Conservation (phyloP, 495 filamentous ascomycete genomes). For the Tuber microsphaerosporum region DNA sequence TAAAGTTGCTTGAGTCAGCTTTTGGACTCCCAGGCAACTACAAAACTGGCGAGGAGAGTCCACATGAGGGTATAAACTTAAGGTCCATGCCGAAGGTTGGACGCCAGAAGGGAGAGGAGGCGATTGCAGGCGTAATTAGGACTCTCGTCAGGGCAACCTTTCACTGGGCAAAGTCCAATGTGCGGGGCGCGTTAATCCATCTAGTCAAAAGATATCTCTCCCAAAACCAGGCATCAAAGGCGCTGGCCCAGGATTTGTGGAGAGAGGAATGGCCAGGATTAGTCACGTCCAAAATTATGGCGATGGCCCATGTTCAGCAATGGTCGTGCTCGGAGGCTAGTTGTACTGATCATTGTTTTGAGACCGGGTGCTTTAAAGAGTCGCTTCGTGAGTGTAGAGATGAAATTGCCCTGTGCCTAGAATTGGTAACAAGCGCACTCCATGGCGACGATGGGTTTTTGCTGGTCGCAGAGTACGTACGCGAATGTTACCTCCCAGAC, state of each 20-base stretch:
- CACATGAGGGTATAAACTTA: slow-evolving; percentile 5
- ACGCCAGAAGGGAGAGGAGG: slow-evolving; percentile 22
- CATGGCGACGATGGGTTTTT: slow-evolving; percentile 22
- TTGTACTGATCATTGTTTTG: background rate
- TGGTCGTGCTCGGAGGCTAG: background rate
- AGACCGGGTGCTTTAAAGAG: slow-evolving; percentile 17
- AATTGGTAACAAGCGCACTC: slow-evolving; percentile 7
- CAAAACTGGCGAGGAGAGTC: slow-evolving; percentile 22
- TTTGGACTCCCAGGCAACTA: slow-evolving; percentile 36
- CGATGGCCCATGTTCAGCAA: slow-evolving; percentile 26
- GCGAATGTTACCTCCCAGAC: slow-evolving; percentile 27
- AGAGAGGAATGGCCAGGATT: slow-evolving; percentile 9
- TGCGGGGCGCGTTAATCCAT: slow-evolving; percentile 6
- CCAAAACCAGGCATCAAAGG: slow-evolving; percentile 13
- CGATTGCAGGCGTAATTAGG: slow-evolving; percentile 17
- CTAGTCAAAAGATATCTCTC: slow-evolving; percentile 29
- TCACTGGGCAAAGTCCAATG: slow-evolving; percentile 8
- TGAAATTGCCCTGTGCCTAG: slow-evolving; percentile 23
- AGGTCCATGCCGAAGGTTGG: background rate
- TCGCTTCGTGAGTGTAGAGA: slow-evolving; percentile 5
- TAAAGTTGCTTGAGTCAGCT: slow-evolving; percentile 26
- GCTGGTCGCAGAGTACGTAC: slow-evolving; percentile 29
- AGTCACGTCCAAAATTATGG: slow-evolving; percentile 29
- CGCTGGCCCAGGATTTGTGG: slow-evolving; percentile 29
- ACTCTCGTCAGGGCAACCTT: slow-evolving; percentile 16